Conservation (phyloP, 305 asterid genomes). For the Galium porrigens region DNA sequence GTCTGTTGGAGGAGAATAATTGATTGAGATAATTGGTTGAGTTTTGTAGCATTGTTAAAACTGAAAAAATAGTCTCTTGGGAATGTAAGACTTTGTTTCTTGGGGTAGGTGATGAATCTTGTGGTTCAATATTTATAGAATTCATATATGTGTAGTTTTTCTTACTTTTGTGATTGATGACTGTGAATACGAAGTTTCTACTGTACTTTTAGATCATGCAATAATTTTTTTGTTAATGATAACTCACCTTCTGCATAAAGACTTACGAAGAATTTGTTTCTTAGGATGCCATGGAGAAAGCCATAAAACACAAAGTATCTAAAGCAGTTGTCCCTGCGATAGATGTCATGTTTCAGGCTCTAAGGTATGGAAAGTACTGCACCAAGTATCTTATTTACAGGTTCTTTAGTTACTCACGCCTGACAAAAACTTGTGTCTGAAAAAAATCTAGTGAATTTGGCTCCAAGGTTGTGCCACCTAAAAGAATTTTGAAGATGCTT, state of each 20-base stretch:
- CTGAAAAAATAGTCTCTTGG: neutral
- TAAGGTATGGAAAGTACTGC: conserved; percentile 48
- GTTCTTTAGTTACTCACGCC: conserved; percentile 12
- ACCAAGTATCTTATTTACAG: conserved; percentile 7
- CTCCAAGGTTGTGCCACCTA: conserved; percentile 80
- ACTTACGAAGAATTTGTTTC: conserved; percentile 17
- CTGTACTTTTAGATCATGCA: neutral
- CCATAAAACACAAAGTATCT: conserved; percentile 91
- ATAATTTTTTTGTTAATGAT: neutral
- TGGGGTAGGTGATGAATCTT: neutral
- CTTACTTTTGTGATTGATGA: neutral
- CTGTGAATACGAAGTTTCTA: neutral
- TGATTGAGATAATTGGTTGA: neutral
- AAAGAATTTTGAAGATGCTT: conserved; percentile 95
- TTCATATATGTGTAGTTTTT: neutral
- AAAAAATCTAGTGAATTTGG: conserved; percentile 76
- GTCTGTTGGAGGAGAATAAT: neutral
- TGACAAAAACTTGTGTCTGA: conserved; percentile 19
- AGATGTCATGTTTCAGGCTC: conserved; percentile 99
- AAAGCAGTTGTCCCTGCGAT: conserved; percentile 98
- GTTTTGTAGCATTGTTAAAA: neutral
- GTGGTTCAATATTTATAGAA: neutral
- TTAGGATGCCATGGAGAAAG: conserved; percentile 99
- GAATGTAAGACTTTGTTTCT: no score
- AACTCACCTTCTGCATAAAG: neutral